Percentiles rank a stretch among this genome's conserved stretches.
Evolutionary conservation across 352 stramenopile genomes (phyloP).

Genomic region (Phytophthora citricola): DNA sequence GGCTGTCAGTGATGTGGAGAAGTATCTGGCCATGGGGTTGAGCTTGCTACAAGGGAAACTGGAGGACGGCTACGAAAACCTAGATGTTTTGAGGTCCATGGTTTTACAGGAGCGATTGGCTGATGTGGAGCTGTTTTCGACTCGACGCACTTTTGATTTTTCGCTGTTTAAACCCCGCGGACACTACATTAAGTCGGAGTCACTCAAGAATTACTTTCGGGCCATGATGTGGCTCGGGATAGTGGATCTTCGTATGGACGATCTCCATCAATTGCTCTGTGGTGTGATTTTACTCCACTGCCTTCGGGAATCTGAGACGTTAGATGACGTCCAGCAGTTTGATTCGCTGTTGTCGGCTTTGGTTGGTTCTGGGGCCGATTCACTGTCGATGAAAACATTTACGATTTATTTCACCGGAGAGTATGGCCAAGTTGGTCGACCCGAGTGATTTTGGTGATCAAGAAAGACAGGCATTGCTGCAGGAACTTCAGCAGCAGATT

Average conservation of each 20-base stretch:
- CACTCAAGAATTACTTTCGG: constrained; percentile 25
- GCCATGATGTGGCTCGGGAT: constrained; percentile 34
- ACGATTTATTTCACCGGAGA: not conserved
- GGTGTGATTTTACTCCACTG: constrained; percentile 20
- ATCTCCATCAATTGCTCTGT: constrained; percentile 28
- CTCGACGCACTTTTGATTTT: constrained; percentile 21
- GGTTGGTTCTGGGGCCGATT: constrained; percentile 16
- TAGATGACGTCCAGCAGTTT: constrained; percentile 10
- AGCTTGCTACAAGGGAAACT: constrained; percentile 17
- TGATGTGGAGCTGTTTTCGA: not conserved
- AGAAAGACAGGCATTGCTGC: not conserved
- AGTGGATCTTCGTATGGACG: constrained; percentile 23
- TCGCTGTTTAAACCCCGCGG: constrained; percentile 35
- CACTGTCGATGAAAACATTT: constrained; percentile 4
- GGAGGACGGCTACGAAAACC: not conserved
- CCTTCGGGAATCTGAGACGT: constrained; percentile 6
- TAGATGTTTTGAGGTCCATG: not conserved
- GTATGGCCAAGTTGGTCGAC: not conserved
- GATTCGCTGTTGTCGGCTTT: constrained; percentile 23
- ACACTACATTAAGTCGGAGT: constrained; percentile 32
- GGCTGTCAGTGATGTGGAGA: constrained; percentile 6
- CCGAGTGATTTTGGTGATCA: not conserved
- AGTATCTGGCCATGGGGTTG: constrained; percentile 19
- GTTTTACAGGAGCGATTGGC: not conserved
- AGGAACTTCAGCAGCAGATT: constrained; percentile 13